These are phyloP conservation scores for Tricholoma saponaceum DNA, from an alignment of 768 basidiomycete species.

Conservation along the genomic window DNA sequence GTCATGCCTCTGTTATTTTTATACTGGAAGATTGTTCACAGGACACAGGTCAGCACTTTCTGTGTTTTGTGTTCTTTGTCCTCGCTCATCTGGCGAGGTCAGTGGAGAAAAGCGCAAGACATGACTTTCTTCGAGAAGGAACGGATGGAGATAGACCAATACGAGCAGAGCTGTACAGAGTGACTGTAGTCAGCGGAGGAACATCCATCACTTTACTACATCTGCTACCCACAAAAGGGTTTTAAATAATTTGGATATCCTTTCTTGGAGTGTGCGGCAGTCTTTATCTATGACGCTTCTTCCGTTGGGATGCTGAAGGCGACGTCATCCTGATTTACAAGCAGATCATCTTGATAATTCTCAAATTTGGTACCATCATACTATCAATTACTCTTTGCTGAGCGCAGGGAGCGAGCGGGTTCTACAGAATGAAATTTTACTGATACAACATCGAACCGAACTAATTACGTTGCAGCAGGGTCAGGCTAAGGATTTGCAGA, in stretches of 20 bases:
- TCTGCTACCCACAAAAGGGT: not conserved
- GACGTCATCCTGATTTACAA: no score
- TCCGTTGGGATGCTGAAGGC: no score
- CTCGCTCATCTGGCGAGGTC: not conserved
- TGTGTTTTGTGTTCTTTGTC: not conserved
- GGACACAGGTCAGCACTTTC: conserved; percentile 29
- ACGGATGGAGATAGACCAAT: conserved; percentile 36
- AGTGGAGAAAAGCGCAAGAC: conserved; percentile 38
- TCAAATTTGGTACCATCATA: no score
- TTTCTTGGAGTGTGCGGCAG: no score
- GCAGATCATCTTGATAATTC: no score
- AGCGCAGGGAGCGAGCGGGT: no score
- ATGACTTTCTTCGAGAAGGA: conserved; percentile 45
- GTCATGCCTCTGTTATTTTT: conserved; percentile 39
- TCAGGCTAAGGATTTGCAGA: conserved; percentile 50
- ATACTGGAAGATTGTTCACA: conserved; percentile 40
- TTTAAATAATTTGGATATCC: not conserved
- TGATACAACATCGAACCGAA: conserved; percentile 11
- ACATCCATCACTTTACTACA: not conserved
- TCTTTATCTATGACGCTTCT: no score
- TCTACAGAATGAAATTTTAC: not conserved
- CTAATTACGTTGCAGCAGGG: conserved; percentile 15
- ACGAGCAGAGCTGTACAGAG: conserved; percentile 28
- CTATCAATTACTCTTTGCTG: not conserved
- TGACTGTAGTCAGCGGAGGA: not conserved